Conservation (phyloP, 805 yeast genomes). For the Barnettozyma sp. region DNA sequence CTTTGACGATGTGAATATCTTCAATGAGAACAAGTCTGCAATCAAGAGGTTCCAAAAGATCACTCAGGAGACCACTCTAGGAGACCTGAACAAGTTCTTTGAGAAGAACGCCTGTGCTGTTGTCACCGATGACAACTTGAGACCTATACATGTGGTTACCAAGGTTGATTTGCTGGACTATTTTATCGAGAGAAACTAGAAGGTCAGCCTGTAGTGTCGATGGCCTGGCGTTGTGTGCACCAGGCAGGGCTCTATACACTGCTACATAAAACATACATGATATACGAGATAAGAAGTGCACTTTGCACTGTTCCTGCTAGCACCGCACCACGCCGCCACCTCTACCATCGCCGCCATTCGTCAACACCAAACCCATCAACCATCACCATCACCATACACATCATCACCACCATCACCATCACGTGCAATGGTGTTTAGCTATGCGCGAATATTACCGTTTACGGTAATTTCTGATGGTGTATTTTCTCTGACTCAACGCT, state of each 20-base stretch:
- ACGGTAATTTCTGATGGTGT: neutral
- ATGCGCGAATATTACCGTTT: conserved; percentile 1
- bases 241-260: too few relatives aligned
- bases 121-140: conserved; percentile 62
- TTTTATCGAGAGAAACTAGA: conserved; percentile 22
- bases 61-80: conserved; percentile 56
- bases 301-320: too few relatives aligned
- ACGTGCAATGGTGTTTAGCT: conserved; percentile 5
- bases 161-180: conserved; percentile 73
- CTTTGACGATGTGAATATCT: conserved; percentile 50
- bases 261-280: too few relatives aligned
- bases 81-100: conserved; percentile 68
- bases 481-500: neutral
- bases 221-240: too few relatives aligned
- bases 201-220: neutral
- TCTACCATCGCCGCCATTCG: too few relatives aligned
- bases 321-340: too few relatives aligned
- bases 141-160: conserved; percentile 79
- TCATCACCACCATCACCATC: too few relatives aligned
- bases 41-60: conserved; percentile 63
- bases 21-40: conserved; percentile 53
- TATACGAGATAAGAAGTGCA: too few relatives aligned
- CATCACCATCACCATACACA: too few relatives aligned
- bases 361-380: neutral
- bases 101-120: conserved; percentile 82